Conservation (phyloP, 2,329 filamentous ascomycete species). For the Chaetomium globosum region DNA sequence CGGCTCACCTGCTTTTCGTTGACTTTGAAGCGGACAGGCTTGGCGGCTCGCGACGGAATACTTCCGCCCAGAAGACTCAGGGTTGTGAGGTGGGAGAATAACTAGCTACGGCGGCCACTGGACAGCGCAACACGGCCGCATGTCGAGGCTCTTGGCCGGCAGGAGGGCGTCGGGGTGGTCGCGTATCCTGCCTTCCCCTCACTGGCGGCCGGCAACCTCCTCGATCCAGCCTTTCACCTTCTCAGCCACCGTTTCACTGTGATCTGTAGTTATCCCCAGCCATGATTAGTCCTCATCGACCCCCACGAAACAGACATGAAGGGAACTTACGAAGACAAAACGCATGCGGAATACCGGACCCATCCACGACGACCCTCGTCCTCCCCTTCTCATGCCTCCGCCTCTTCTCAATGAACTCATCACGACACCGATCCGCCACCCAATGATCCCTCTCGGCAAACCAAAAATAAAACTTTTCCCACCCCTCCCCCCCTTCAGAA, state of each 20-base stretch:
- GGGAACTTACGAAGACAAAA: constrained; percentile 58
- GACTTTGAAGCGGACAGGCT: background rate
- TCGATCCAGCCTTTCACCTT: constrained; percentile 54
- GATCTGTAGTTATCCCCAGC: constrained; percentile 39
- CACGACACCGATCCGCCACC: constrained; percentile 60
- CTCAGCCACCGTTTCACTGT: constrained; percentile 54
- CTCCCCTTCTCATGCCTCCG: constrained; percentile 38
- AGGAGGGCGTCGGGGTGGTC: background rate
- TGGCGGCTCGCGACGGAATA: background rate
- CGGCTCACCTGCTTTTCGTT: background rate
- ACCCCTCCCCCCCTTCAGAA: constrained; percentile 30
- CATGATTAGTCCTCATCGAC: constrained; percentile 19
- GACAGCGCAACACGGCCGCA: background rate
- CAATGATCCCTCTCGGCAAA: constrained; percentile 65
- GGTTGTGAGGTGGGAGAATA: background rate
- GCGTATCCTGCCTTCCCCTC: background rate
- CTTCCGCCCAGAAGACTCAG: background rate
- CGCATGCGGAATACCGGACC: constrained; percentile 59
- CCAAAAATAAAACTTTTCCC: constrained; percentile 60
- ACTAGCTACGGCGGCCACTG: background rate
- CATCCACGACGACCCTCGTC: constrained; percentile 57
- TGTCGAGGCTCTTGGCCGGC: background rate
- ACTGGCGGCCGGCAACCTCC: constrained; percentile 48
- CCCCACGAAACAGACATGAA: background rate
- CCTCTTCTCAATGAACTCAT: constrained; percentile 56